Percentiles rank a stretch among this genome's conserved stretches.
Conservation (phyloP, 805 yeast genomes). For the Saccharomycopsis amapae region DNA sequence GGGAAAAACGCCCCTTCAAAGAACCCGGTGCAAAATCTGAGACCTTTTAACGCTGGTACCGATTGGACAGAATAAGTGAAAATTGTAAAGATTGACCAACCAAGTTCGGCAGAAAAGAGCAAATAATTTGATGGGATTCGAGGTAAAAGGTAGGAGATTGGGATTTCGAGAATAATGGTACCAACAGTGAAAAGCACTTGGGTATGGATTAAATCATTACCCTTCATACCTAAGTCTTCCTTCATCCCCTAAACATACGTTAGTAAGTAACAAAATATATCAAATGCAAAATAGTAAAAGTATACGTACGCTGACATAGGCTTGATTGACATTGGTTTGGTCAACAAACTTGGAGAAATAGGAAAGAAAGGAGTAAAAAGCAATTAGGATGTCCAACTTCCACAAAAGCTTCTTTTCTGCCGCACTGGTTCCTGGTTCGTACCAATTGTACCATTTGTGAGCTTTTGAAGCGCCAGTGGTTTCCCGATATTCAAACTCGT, state of each 20-base stretch:
- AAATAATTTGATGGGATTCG: slow-evolving; percentile 48
- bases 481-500: slow-evolving; percentile 55
- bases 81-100: slow-evolving; percentile 64
- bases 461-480: slow-evolving; percentile 29
- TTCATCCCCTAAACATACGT: slow-evolving; percentile 52
- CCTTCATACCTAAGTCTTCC: slow-evolving; percentile 48
- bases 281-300: too few species aligned
- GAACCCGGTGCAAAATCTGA: slow-evolving; percentile 60
- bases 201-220: slow-evolving; percentile 55
- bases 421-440: slow-evolving; percentile 29
- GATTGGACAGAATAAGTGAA: slow-evolving; percentile 43
- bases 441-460: slow-evolving; percentile 45
- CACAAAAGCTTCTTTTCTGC: slow-evolving; percentile 39
- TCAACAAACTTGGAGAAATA: slow-evolving; percentile 64
- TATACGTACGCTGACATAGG: too few species aligned
- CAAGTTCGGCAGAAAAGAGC: slow-evolving; percentile 49
- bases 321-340: slow-evolving; percentile 52
- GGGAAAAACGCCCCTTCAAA: slow-evolving; percentile 68
- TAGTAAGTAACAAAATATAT: too few species aligned
- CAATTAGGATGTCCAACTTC: slow-evolving; percentile 50
- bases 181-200: slow-evolving; percentile 56
- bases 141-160: slow-evolving; percentile 51
- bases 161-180: slow-evolving; percentile 52
- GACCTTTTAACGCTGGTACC: slow-evolving; percentile 47
- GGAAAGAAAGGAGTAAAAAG: slow-evolving; percentile 50